Base-by-base conservation (phyloP, 1,284 basidiomycete species). In the Rhodotorula sp. region DNA sequence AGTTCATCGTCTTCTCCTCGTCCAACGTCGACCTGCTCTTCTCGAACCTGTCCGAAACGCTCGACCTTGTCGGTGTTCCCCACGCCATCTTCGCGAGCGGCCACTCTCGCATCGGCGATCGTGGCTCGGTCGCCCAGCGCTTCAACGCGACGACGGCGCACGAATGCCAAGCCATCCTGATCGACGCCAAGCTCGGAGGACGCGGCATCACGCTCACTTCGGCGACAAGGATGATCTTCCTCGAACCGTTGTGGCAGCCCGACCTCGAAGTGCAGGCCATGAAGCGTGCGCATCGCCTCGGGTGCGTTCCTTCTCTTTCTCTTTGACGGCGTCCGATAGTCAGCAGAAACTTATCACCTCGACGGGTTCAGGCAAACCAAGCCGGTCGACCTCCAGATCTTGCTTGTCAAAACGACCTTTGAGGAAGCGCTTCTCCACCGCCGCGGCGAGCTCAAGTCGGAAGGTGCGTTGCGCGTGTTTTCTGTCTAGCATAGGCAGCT, bases 201-300 rank as follows among this genome's bases (percentile, higher is more conserved):
- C 72, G 74, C 19, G 74, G 74, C 12, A 49, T 76, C 55, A 64
- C 66, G 4, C 52, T 76, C 10, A 72, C 70, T 1, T 64, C 66
- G 4, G 75, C 75, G 4, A 49, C 17, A 4, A 48, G 75, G 12
- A 56, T 76, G n/a, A 71, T 76, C 61, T 55, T 72, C 34, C 44
- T 68, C n/a, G 75, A 76, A 44, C 70, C 73, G 13, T 54, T 74
- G 17, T 76, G 75, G 75, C 52, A 57, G 50, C 68, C 73, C 7
- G 50, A 57, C 41, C 49, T 76, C 48, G 75, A 74, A 50, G 19
- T 72, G 3, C 74, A 76, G 57, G 74, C 74, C 7, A 56, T 55
- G 27, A 74, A 74, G 52, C 74, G 74, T 7, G 73, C 73, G n/a
- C 73, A 74, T 27, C 67, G 73, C 4, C 70, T 74, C n/a, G 70